Percentiles rank a stretch among this genome's conserved stretches.
phyloP scores from a whole-genome alignment of 805 yeast genomes.

The Candida taoyuanica region DNA sequence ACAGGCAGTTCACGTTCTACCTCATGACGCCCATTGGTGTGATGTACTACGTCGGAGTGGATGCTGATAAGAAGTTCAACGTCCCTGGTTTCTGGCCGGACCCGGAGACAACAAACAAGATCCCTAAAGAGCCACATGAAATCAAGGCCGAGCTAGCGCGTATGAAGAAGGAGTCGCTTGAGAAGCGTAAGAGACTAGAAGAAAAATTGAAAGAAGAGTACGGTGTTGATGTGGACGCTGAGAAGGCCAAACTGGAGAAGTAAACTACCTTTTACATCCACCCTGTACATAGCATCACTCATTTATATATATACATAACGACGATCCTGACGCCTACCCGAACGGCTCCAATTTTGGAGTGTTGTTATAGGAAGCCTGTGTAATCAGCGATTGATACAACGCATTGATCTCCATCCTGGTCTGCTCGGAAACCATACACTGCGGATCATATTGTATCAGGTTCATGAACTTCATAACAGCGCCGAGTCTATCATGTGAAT shows the following conservation, averaged over 20 bases:
- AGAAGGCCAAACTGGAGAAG: constrained; percentile 32
- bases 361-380: background rate
- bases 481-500: constrained; percentile 1
- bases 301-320: background rate
- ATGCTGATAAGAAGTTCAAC: constrained; percentile 83
- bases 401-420: constrained; percentile 10
- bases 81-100: constrained; percentile 97
- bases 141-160: constrained; percentile 88
- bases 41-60: constrained; percentile 90
- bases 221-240: constrained; percentile 56
- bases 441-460: constrained; percentile 9
- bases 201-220: constrained; percentile 58
- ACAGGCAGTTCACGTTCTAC: constrained; percentile 85
- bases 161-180: constrained; percentile 70
- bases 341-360: background rate
- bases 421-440: constrained; percentile 7
- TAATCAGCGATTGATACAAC: constrained; percentile 1
- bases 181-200: constrained; percentile 68
- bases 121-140: constrained; percentile 91
- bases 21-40: constrained; percentile 82
- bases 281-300: constrained; percentile 3
- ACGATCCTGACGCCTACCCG: background rate
- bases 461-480: constrained; percentile 11
- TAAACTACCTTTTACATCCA: background rate
- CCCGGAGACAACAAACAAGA: constrained; percentile 83